Percentiles rank a stretch among this genome's conserved stretches.
Evolutionary conservation across 352 stramenopile genomes (phyloP).

Genomic region (Globisporangium alternatum): DNA sequence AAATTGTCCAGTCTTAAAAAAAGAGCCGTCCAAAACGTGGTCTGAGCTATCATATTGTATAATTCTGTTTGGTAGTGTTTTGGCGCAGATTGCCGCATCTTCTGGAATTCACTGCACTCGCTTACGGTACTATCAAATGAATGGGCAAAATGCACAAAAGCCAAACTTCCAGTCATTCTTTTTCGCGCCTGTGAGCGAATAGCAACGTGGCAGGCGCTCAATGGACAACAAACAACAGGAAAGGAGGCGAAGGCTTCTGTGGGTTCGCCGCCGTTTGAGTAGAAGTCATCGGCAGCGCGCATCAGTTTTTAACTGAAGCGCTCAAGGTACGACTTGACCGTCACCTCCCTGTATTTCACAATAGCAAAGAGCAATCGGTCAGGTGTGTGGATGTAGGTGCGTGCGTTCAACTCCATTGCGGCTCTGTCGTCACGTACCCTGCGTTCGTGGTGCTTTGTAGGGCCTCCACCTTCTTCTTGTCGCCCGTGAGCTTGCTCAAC

Average conservation of each 20-base stretch:
- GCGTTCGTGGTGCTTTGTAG: conserved; percentile 79
- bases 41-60: too few species aligned
- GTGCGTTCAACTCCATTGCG: not conserved
- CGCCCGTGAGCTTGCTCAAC: conserved; percentile 42
- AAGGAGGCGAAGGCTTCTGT: conserved; percentile 6
- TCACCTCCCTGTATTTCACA: conserved; percentile 40
- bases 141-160: too few species aligned
- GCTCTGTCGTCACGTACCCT: conserved; percentile 33
- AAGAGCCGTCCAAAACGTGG: too few species aligned
- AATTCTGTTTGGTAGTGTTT: too few species aligned
- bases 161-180: too few species aligned
- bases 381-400: not conserved
- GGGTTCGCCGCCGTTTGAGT: conserved; percentile 55
- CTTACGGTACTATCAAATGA: too few species aligned
- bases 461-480: conserved; percentile 69
- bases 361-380: not conserved
- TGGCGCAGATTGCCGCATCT: too few species aligned
- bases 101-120: too few species aligned
- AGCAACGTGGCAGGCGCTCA: not conserved
- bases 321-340: conserved; percentile 68
- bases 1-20: too few species aligned
- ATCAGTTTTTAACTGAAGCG: conserved; percentile 79
- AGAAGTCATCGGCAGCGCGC: conserved; percentile 78
- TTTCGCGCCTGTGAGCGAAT: not conserved
- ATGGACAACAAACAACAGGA: conserved; percentile 17